Evolutionary conservation across 768 basidiomycete genomes (phyloP).

Genomic region (Filobasidium floriforme): DNA sequence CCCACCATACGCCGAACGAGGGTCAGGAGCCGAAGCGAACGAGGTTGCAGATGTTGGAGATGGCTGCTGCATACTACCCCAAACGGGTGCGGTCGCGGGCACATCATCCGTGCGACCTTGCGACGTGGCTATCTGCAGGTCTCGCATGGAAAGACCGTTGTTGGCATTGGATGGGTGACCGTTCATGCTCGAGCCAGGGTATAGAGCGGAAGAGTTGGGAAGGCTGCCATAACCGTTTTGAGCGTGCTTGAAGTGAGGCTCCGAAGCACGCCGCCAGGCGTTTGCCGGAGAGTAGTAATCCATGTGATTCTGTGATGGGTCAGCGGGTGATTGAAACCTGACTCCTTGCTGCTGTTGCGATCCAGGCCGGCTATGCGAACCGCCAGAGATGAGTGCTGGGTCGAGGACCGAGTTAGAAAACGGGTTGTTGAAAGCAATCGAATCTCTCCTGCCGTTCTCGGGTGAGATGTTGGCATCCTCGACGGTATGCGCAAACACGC

Average conservation of each 20-base stretch:
- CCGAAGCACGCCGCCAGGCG: conserved; percentile 1
- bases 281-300: neutral
- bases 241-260: conserved; percentile 6
- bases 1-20: neutral
- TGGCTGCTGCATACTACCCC: neutral
- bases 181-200: neutral
- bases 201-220: neutral
- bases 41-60: neutral
- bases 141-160: conserved; percentile 1
- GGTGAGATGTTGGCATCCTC: conserved; percentile 14
- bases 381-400: neutral
- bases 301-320: neutral
- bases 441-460: conserved; percentile 5
- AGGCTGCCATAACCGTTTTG: neutral
- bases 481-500: conserved; percentile 20
- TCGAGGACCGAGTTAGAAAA: neutral
- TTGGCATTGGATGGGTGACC: neutral
- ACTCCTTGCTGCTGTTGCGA: neutral
- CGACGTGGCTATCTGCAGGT: neutral
- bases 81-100: neutral
- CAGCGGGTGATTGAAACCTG: conserved; percentile 1
- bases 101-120: neutral
- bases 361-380: neutral
- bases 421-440: neutral
- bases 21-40: conserved; percentile 4